phyloP scores from a whole-genome alignment of 768 basidiomycete genomes.

The Termitomyces sp. region DNA sequence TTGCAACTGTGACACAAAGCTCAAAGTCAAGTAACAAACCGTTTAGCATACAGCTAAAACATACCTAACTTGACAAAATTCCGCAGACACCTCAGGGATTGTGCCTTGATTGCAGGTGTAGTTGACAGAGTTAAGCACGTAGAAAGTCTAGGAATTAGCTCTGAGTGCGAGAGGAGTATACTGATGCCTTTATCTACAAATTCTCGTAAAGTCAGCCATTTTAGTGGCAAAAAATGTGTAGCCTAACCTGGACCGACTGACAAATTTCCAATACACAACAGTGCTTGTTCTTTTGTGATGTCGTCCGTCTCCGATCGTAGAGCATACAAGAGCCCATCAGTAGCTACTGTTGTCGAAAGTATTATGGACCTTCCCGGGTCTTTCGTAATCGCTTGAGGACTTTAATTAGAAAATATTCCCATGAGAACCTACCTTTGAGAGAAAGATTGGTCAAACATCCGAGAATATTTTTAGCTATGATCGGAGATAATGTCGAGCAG shows the following conservation, averaged over 20 bases:
- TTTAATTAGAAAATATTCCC: neutral
- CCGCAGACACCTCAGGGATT: conserved; percentile 13
- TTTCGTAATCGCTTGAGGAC: neutral
- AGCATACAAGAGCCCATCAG: conserved; percentile 4
- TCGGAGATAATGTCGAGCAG: neutral
- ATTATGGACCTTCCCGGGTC: conserved; percentile 11
- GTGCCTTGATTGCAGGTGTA: conserved; percentile 9
- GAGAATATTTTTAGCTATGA: conserved; percentile 10
- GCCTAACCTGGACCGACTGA: conserved; percentile 9
- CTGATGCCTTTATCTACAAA: conserved; percentile 6
- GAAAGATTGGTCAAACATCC: conserved; percentile 15
- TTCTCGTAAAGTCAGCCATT: no score
- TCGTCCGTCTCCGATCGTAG: conserved; percentile 4
- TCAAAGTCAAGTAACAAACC: neutral
- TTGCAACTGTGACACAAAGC: neutral
- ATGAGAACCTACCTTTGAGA: conserved; percentile 8
- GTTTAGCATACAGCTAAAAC: neutral
- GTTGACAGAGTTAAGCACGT: conserved; percentile 6
- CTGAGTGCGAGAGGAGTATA: conserved; percentile 4
- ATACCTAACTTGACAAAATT: conserved; percentile 14
- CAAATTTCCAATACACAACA: conserved; percentile 13
- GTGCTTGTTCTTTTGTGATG: conserved; percentile 11
- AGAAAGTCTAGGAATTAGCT: conserved; percentile 8
- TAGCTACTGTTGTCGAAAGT: conserved; percentile 1
- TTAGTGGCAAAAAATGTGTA: neutral